These are phyloP conservation scores for Thelephora aurantiotincta DNA, from an alignment of 768 basidiomycete species.

Conservation along the genomic window DNA sequence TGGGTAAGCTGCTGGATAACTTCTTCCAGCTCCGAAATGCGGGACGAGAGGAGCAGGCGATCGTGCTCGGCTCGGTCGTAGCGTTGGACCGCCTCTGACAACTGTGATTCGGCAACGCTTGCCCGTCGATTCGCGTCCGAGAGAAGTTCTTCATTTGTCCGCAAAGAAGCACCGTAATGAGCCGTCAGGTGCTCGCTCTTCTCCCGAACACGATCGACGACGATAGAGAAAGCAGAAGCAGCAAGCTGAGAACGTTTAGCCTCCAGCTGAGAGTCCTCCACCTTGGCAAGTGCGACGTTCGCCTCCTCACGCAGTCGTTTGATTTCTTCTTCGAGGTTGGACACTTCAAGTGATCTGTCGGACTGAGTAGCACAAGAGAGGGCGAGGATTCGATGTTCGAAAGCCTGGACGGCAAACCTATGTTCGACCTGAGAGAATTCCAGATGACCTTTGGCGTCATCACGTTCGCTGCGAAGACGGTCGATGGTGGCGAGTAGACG, in stretches of 20 bases:
- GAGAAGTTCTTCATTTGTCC: slow-evolving; percentile 3
- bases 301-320: slow-evolving; percentile 8
- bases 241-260: not conserved
- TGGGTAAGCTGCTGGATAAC: slow-evolving; percentile 9
- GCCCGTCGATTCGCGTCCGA: slow-evolving; percentile 4
- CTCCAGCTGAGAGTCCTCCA: slow-evolving; percentile 2
- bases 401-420: slow-evolving; percentile 44
- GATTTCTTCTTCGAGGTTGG: slow-evolving; percentile 3
- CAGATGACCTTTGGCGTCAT: slow-evolving; percentile 44
- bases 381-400: slow-evolving; percentile 35
- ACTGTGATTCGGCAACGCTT: slow-evolving; percentile 3
- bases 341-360: not conserved
- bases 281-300: slow-evolving; percentile 5
- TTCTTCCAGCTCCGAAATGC: slow-evolving; percentile 8
- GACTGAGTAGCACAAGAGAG: slow-evolving; percentile 1
- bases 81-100: slow-evolving; percentile 3
- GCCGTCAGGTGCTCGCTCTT: slow-evolving; percentile 6
- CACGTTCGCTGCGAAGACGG: slow-evolving; percentile 55
- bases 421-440: slow-evolving; percentile 59
- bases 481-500: slow-evolving; percentile 47
- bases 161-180: slow-evolving; percentile 1
- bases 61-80: slow-evolving; percentile 5
- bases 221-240: slow-evolving; percentile 2
- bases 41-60: slow-evolving; percentile 6
- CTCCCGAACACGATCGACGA: not conserved